Evolutionary conservation across 345 rosid species (phyloP).

Genomic region (Bruguiera gymnorhiza): DNA sequence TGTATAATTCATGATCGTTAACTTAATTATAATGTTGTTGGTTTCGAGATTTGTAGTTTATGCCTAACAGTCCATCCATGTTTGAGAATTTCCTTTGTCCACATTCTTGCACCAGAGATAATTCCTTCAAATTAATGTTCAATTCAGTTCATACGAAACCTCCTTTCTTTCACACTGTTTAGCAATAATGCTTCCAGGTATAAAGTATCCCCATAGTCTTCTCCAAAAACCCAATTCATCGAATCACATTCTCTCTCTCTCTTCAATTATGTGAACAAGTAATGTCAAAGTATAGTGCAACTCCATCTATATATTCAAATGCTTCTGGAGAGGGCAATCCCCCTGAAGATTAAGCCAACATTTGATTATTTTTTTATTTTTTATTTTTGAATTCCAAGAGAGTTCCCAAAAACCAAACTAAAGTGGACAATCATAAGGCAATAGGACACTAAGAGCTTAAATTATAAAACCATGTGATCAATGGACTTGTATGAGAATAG

Average conservation of each 20-base stretch:
- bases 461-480: neutral
- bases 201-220: too few species aligned
- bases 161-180: too few species aligned
- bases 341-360: conserved; percentile 2
- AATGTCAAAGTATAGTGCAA: neutral
- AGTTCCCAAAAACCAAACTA: neutral
- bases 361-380: too few species aligned
- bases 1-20: neutral
- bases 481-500: neutral
- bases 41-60: neutral
- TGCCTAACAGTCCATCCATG: neutral
- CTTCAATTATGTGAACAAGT: conserved; percentile 11
- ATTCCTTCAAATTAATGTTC: too few species aligned
- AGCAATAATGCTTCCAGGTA: too few species aligned
- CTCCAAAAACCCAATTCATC: neutral
- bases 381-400: neutral
- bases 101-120: too few species aligned
- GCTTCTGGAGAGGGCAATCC: conserved; percentile 44
- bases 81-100: neutral
- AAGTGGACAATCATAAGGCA: neutral
- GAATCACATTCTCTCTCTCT: neutral
- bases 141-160: too few species aligned
- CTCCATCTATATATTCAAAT: conserved; percentile 20
- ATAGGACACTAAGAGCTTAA: neutral
- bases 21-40: conserved; percentile 2